Percentiles rank a stretch among this genome's conserved stretches.
These are phyloP conservation scores for Mortierella sp. DNA, from an alignment of 371 early-diverging fungal genomes.

Conservation along the genomic window DNA sequence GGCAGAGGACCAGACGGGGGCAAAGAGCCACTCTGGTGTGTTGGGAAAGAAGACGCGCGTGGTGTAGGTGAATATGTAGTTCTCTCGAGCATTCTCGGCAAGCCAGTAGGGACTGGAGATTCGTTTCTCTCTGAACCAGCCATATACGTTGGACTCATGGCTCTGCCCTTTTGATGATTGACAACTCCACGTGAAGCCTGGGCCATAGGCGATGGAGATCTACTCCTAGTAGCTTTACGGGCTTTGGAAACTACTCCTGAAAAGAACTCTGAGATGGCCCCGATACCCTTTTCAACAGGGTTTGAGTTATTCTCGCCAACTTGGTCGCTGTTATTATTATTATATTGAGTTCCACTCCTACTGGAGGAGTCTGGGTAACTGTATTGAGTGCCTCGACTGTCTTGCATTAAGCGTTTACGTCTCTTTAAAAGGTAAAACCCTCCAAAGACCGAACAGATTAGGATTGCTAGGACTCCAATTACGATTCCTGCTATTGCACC, in stretches of 20 bases:
- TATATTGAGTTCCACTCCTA: neutral
- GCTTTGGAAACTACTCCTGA: slow-evolving; percentile 8
- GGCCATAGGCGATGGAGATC: neutral
- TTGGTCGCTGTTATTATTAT: neutral
- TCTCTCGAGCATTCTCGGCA: slow-evolving; percentile 8
- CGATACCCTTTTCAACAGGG: neutral
- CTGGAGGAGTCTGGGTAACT: neutral
- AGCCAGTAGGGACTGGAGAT: neutral
- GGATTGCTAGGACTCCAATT: slow-evolving; percentile 25
- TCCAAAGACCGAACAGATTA: slow-evolving; percentile 28
- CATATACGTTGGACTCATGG: neutral
- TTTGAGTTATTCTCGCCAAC: neutral
- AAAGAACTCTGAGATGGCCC: neutral
- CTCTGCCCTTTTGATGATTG: neutral
- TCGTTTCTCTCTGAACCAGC: neutral
- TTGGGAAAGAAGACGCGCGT: slow-evolving; percentile 5
- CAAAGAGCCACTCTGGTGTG: slow-evolving; percentile 12
- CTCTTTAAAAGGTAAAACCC: slow-evolving; percentile 38
- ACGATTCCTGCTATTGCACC: slow-evolving; percentile 45
- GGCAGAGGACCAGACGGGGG: slow-evolving; percentile 11
- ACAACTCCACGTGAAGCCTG: neutral
- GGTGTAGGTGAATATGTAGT: neutral
- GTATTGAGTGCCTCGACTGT: slow-evolving; percentile 14
- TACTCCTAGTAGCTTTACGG: slow-evolving; percentile 2
- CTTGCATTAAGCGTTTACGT: slow-evolving; percentile 36